Percentiles rank a stretch among this genome's conserved stretches.
These are phyloP conservation scores for Nymphaea colorata DNA, from an alignment of 164 flowering plant species.

Conservation along the genomic window DNA sequence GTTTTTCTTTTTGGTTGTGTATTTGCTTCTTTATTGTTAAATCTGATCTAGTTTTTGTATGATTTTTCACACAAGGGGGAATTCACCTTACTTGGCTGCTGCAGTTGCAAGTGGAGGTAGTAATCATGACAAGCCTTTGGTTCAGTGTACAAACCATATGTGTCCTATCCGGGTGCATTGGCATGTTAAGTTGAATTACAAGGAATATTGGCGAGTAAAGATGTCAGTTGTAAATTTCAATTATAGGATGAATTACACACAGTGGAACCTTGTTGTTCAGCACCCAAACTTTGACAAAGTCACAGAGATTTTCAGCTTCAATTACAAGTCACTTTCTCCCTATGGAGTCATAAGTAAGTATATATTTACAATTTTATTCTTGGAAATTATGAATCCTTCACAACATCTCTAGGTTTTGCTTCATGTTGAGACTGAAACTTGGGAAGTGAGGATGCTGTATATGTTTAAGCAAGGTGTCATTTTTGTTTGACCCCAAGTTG, in stretches of 20 bases:
- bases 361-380: too few species aligned
- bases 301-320: slow-evolving; percentile 59
- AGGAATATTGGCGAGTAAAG: slow-evolving; percentile 69
- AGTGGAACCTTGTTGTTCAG: slow-evolving; percentile 67
- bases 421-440: too few species aligned
- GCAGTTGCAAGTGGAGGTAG: slow-evolving; percentile 27
- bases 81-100: slow-evolving; percentile 47
- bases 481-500: too few species aligned
- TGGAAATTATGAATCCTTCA: too few species aligned
- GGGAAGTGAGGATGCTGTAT: too few species aligned
- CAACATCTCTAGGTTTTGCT: too few species aligned
- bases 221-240: slow-evolving; percentile 61
- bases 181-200: slow-evolving; percentile 67
- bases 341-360: slow-evolving; percentile 51
- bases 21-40: background rate
- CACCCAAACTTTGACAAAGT: slow-evolving; percentile 77
- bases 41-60: background rate
- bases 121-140: slow-evolving; percentile 32
- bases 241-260: slow-evolving; percentile 58
- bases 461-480: too few species aligned
- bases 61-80: slow-evolving; percentile 24
- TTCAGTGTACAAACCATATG: slow-evolving; percentile 73
- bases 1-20: background rate
- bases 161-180: slow-evolving; percentile 70
- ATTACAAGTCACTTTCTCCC: slow-evolving; percentile 54